Evolutionary conservation across 352 stramenopile genomes (phyloP), one percentile per base, ranked within the genome.

Genomic region (Globisporangium radiosum): DNA sequence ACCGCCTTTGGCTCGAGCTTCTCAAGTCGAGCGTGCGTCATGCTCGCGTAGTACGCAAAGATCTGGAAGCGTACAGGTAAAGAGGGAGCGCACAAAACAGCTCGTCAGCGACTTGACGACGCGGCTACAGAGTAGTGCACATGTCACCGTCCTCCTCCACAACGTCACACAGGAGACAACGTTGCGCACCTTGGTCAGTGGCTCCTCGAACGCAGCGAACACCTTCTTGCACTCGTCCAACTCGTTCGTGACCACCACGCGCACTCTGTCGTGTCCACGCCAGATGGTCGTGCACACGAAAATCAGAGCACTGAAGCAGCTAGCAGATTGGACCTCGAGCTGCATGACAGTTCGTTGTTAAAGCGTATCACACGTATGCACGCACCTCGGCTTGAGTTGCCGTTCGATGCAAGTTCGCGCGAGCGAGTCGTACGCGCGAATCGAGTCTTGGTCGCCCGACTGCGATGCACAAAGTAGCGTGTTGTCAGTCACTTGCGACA

Each of bases 171-270:
- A 33, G 25, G 1, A 33, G 25, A 33, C 25, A 33, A 3, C 17
- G 15, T n/a, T 8, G 59, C 50, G 17, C n/a, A 81, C 72, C 55
- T 81, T 87, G 2, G 64, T 57, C 2, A 90, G 63, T 1, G 81
- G 81, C 39, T 88, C 81, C 57, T 90, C 78, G 60, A 90, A 90
- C 1, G 62, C 40, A 5, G 61, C 47, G 6, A 90, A 62, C 14
- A 88, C 69, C 51, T 82, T 81, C 40, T 71, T 79, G 70, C 81
- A 88, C n/a, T 81, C 76, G n/a, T 81, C 65, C n/a, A 87, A 37
- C 51, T 88, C 81, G 52, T 85, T 70, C 1, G 60, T 45, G 7
- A 90, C 62, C 1, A 64, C 56, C 2, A 76, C 72, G 5, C 78
- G 74, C 19, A 68, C 68, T 64, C 78, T 85, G 54, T n/a, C 17